Base-by-base conservation (phyloP, 129 eudicot genomes). In the Daucus carota region DNA sequence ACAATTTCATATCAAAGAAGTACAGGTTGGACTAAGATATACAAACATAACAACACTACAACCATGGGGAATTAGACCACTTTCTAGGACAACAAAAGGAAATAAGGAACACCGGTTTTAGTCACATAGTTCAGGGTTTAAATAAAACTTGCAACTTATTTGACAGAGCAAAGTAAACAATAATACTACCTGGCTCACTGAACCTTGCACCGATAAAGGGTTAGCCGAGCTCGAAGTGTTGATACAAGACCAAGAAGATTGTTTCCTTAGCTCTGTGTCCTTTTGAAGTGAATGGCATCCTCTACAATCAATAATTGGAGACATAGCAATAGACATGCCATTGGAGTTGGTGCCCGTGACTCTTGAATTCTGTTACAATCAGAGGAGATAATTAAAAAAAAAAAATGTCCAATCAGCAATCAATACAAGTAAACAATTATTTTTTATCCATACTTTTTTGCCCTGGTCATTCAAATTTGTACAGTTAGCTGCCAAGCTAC, bases 241-340 rank as follows among this genome's bases (percentile, higher is more conserved):
- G 36, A 36, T 18, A 48, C 32, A 48, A 6, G 22, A 63, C 59
- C 26, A 10, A 45, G 71, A 46, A 42, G 70, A 11, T 22, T 59
- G 26, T 32, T 18, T 28, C 31, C 40, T 34, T 43, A 59, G n/a
- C 34, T 62, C n/a, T 29, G 79, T 12, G 5, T 57, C 14, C 32
- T 57, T 57, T 57, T 57, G 65, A 57, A 24, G 13, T 3, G 28
- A 12, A 24, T 57, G 5, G 32, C 65, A n/a, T 57, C 65, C 65
- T 28, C 28, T 57, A 24, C 65, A 57, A 24, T 57, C 65, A 57
- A 4, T n/a, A 0, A 24, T 57, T 57, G 31, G 31, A 57, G 65
- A 24, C 63, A 28, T 24, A 74, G 73, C 63, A 65, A 7, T 47
- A 50, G 78, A 13, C 70, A 77, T 33, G 50, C 63, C 62, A 74